Evolutionary conservation across 768 basidiomycete species (phyloP), one percentile per base, ranked within the genome.

Genomic region (Lepiota venenata): DNA sequence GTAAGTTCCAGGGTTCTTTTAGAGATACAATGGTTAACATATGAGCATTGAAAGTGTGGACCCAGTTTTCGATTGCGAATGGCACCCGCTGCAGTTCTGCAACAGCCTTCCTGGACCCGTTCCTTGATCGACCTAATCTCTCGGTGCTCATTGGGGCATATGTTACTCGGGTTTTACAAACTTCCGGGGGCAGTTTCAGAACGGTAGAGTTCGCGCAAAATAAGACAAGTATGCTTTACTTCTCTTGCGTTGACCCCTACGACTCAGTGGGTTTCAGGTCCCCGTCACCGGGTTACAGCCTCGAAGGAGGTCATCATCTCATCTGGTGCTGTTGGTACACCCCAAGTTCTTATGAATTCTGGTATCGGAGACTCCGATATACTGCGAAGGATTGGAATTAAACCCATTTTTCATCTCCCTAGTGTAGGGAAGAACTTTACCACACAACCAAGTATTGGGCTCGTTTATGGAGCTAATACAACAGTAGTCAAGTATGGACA

Each of bases 121-220:
- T 56, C 16, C 48, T 49, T n/a, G 41, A 45, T 25, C 47, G 55
- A 25, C 55, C 55, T 21, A 56, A 56, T 22, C 44, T 56, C 15
- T 43, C 47, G 0, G 46, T 56, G 2, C 42, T 56, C 8, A 15
- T 56, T 4, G 39, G 39, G 9, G 25, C 40, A 6, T 50, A 56
- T 32, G 48, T 50, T 5, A 50, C 55, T 10, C 38, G 55, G 2
- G 20, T 56, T 10, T 21, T 59, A 6, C 38, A 38, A 37, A 37
- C 48, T 2, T 37, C 47, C n/a, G 21, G 42, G 14, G 41, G 16
- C 12, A 36, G 40, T 20, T 51, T 51, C 18, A 42, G 50, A 32
- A 51, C 50, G 5, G 29, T 51, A 8, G 50, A 51, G 36, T 51
- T 51, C 21, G 50, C 27, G 2, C 4, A 14, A 12, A 51, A 51